Evolutionary conservation across 371 early-diverging fungal genomes (phyloP), one percentile per base, ranked within the genome.

Genomic region (Thermomucor indicae-seudaticae): DNA sequence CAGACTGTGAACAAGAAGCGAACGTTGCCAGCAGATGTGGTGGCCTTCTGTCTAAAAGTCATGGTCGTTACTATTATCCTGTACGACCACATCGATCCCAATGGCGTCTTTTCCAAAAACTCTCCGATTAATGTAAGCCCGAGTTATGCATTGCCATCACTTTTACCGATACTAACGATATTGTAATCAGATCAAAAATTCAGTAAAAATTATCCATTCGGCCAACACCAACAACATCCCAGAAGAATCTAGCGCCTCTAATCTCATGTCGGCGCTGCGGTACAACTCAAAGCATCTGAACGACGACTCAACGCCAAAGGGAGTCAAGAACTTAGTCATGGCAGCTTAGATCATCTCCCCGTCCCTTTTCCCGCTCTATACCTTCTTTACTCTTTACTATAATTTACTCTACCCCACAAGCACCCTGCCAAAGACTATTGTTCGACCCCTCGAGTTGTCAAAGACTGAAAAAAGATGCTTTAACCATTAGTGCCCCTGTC

Each of bases 41-140:
- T 53, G 16, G 51, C 47, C 7, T 82, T 83, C 61, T 88, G 86
- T 52, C 67, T 93, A 49, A 80, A 92, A 42, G 93, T 94, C 34
- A 87, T 95, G 85, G 91, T 92, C 19, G 81, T 88, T 5, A 85
- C 90, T 32, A 89, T 92, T 49, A 82, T 97, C 35, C 65, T 95
- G 28, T 95, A 94, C 60, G 97, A 97, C 71, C 91, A 92, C 69
- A 83, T 95, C 40, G 79, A 88, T 61, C 84, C 86, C 12, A 74
- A 75, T 24, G 96, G 96, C 11, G 88, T 84, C 0, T 91, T 90
- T 60, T 66, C 70, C 34, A 86, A 89, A 56, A 71, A 58, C 42
- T 88, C 91, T 17, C 81, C 86, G 25, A 87, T 93, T 54, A 90
- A 92, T 69, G 85, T 89, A 73, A 65, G 78, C 72, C 4, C 17